Conservation (phyloP, 2,329 filamentous ascomycete genomes). For the Botrytis porri region DNA sequence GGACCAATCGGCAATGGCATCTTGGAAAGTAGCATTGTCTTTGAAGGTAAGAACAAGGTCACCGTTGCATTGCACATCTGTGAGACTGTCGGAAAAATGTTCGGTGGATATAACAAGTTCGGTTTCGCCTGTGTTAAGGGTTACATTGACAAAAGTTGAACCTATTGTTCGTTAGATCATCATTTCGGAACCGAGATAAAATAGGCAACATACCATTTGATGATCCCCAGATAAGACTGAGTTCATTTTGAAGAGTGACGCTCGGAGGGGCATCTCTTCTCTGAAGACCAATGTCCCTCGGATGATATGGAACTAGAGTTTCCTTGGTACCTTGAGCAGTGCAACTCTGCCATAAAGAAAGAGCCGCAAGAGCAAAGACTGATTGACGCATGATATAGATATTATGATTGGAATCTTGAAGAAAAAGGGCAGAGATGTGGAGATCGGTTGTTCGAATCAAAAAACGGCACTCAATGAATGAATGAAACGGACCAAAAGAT, state of each 20-base stretch:
- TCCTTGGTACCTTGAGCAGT: constrained; percentile 5
- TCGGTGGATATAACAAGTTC: constrained; percentile 19
- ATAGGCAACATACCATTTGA: constrained; percentile 4
- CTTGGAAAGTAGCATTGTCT: constrained; percentile 14
- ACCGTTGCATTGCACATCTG: constrained; percentile 8
- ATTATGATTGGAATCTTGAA: neutral
- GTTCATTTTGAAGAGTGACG: constrained; percentile 14
- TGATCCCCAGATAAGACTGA: constrained; percentile 18
- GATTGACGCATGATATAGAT: constrained; percentile 16
- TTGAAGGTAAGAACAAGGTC: constrained; percentile 15
- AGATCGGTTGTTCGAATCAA: constrained; percentile 2
- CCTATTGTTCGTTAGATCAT: constrained; percentile 1
- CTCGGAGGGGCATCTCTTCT: constrained; percentile 16
- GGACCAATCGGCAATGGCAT: constrained; percentile 17
- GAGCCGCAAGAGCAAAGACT: constrained; percentile 9
- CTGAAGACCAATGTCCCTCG: constrained; percentile 1
- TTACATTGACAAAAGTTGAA: constrained; percentile 20
- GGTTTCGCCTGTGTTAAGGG: constrained; percentile 16
- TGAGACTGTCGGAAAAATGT: constrained; percentile 10
- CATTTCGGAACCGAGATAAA: rapidly evolving
- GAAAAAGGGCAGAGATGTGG: neutral
- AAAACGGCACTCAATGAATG: constrained; percentile 4
- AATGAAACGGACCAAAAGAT: constrained; percentile 18
- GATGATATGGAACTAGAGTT: constrained; percentile 18
- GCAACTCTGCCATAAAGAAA: constrained; percentile 17